Evolutionary conservation across 2,329 filamentous ascomycete genomes (phyloP).

Genomic region (Paraphoma sp.): DNA sequence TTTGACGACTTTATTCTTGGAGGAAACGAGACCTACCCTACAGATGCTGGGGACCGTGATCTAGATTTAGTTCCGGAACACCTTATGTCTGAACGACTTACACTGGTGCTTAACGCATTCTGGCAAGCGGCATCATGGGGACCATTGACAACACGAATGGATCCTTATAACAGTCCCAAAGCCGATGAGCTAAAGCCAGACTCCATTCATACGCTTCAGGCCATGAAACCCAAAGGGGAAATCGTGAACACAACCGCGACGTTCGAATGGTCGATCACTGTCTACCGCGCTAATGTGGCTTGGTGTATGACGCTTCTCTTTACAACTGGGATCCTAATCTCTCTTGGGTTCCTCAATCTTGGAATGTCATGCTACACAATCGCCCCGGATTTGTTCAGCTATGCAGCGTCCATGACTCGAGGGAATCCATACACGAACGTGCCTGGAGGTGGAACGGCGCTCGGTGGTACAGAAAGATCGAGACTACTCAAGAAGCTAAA

Average conservation of each 20-base stretch:
- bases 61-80: not conserved
- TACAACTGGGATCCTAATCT: not conserved
- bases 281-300: slow-evolving; percentile 3
- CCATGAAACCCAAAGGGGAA: not conserved
- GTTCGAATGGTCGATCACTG: not conserved
- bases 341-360: slow-evolving; percentile 1
- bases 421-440: slow-evolving; percentile 25
- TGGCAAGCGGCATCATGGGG: slow-evolving; percentile 7
- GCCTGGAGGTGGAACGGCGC: slow-evolving; percentile 15
- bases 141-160: not conserved
- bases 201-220: not conserved
- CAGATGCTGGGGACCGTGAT: not conserved
- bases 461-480: slow-evolving; percentile 25
- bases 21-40: not conserved
- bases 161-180: not conserved
- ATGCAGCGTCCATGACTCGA: slow-evolving; percentile 23
- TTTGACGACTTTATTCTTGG: slow-evolving; percentile 4
- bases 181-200: not conserved
- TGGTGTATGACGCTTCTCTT: slow-evolving; percentile 2
- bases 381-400: slow-evolving; percentile 29
- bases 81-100: slow-evolving; percentile 1
- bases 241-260: not conserved
- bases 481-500: slow-evolving; percentile 21
- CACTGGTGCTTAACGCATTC: slow-evolving; percentile 4
- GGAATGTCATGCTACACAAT: slow-evolving; percentile 3